These are phyloP conservation scores for Axilococcus clingmanii DNA, from an alignment of 139 green algal species.

Conservation along the genomic window DNA sequence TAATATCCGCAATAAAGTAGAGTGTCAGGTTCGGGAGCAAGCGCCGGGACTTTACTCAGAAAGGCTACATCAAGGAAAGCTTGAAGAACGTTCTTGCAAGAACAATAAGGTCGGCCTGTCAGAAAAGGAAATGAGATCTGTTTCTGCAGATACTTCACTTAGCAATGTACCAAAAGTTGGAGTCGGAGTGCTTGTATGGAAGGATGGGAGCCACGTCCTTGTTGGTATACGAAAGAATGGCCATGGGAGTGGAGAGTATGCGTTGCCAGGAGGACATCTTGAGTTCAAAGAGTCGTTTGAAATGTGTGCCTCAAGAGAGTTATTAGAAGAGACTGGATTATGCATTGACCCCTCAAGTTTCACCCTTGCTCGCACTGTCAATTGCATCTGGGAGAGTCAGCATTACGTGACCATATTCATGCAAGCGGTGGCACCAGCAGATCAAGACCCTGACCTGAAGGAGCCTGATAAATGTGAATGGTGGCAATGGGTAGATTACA, in stretches of 20 bases:
- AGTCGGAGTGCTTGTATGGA: constrained; percentile 4
- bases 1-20: too few species aligned
- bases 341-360: neutral
- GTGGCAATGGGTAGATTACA: constrained; percentile 12
- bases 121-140: too few species aligned
- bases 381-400: constrained; percentile 19
- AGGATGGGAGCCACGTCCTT: neutral
- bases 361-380: constrained; percentile 21
- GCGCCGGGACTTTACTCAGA: too few species aligned
- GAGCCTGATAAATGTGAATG: constrained; percentile 21
- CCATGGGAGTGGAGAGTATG: constrained; percentile 31
- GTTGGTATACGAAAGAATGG: constrained; percentile 20
- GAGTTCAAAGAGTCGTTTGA: constrained; percentile 42
- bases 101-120: too few species aligned
- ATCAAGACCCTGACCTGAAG: neutral
- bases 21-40: too few species aligned
- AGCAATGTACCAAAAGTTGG: constrained; percentile 12
- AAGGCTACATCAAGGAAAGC: too few species aligned
- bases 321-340: constrained; percentile 38
- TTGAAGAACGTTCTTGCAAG: too few species aligned
- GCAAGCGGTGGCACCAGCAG: constrained; percentile 14
- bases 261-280: constrained; percentile 52
- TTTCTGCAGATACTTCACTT: too few species aligned
- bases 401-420: constrained; percentile 58
- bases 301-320: constrained; percentile 36